Conservation (phyloP, 2,329 filamentous ascomycete genomes). For the Scortechinia acanthostroma region DNA sequence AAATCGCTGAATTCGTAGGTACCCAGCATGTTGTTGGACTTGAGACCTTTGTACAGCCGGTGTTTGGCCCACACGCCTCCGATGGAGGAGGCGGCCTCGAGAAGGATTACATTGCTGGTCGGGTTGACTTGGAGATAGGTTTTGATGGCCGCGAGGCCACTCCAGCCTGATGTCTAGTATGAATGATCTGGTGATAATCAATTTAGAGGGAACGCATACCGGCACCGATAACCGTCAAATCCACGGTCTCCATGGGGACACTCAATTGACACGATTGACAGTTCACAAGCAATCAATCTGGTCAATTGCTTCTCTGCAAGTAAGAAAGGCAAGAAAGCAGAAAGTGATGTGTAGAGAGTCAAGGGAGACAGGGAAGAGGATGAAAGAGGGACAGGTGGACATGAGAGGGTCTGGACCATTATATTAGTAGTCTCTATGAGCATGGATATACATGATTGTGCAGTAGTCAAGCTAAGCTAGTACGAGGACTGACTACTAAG, state of each 20-base stretch:
- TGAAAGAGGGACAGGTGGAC: no score
- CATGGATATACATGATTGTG: no score
- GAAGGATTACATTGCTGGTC: constrained; percentile 40
- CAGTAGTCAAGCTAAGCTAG: no score
- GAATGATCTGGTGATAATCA: background rate
- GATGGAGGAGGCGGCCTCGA: constrained; percentile 46
- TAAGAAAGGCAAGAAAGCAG: background rate
- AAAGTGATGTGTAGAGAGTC: no score
- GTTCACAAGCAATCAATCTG: no score
- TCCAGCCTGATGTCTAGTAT: constrained; percentile 26
- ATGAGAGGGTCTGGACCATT: no score
- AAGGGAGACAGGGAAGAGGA: no score
- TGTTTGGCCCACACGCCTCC: constrained; percentile 68
- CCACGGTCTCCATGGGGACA: background rate
- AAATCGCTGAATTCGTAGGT: constrained; percentile 71
- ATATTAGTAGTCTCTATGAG: no score
- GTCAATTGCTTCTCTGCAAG: background rate
- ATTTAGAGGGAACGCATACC: background rate
- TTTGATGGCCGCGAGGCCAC: constrained; percentile 53
- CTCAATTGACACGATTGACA: no score
- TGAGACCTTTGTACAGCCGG: constrained; percentile 62
- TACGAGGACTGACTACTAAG: no score
- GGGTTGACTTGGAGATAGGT: constrained; percentile 53
- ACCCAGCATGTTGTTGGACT: constrained; percentile 68
- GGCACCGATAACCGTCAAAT: background rate